phyloP scores from a whole-genome alignment of 345 rosid genomes.

The Punica granatum region DNA sequence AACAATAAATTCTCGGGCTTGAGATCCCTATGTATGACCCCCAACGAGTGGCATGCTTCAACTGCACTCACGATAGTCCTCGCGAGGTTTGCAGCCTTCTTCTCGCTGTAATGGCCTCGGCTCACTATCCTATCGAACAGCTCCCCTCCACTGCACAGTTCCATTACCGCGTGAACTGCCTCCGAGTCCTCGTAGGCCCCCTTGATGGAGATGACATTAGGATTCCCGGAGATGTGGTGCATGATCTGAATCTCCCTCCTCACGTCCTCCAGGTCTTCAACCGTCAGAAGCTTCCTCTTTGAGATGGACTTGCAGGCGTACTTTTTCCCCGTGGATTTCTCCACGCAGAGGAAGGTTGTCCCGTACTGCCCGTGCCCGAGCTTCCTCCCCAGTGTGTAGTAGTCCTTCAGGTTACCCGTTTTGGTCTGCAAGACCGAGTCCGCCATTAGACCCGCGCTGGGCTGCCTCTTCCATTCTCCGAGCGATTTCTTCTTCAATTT shows the following conservation, averaged over 20 bases:
- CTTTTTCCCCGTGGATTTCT: constrained; percentile 68
- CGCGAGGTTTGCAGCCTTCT: constrained; percentile 15
- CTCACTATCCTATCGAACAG: constrained; percentile 73
- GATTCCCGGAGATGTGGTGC: constrained; percentile 70
- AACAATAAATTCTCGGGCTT: constrained; percentile 19
- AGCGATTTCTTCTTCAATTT: constrained; percentile 21
- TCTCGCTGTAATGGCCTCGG: constrained; percentile 14
- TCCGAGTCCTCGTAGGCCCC: constrained; percentile 82
- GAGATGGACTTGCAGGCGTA: constrained; percentile 88
- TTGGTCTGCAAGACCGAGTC: constrained; percentile 51
- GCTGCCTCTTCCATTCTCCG: constrained; percentile 41
- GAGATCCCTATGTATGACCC: constrained; percentile 18
- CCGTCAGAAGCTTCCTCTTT: constrained; percentile 55
- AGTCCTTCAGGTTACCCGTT: constrained; percentile 64
- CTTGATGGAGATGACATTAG: constrained; percentile 61
- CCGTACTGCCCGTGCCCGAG: constrained; percentile 90
- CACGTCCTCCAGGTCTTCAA: constrained; percentile 77
- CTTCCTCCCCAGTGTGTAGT: constrained; percentile 58
- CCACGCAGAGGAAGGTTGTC: constrained; percentile 66
- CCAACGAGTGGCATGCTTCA: constrained; percentile 16
- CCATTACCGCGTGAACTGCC: constrained; percentile 93
- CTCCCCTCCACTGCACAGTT: constrained; percentile 86
- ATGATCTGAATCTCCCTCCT: constrained; percentile 91
- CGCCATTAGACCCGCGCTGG: constrained; percentile 49
- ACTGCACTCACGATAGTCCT: constrained; percentile 16